phyloP scores from a whole-genome alignment of 345 rosid genomes.

The Lepidium aucheri region DNA sequence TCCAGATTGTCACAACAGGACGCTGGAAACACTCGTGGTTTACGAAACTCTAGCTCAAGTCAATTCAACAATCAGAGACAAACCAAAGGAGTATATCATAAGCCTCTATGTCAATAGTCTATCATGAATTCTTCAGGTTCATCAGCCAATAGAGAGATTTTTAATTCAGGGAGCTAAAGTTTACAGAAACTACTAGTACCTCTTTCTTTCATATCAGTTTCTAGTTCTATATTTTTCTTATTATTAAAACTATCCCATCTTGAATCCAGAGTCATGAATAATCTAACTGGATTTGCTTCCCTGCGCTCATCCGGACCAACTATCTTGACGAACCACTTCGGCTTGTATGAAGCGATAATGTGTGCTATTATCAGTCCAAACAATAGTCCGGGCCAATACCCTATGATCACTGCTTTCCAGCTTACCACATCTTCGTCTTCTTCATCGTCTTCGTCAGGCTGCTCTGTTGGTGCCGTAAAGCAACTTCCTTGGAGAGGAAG shows the following conservation, averaged over 20 bases:
- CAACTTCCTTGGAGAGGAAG: neutral
- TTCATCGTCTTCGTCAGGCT: conserved; percentile 1
- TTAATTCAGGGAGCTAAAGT: neutral
- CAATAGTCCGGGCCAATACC: conserved; percentile 1
- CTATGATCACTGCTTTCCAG: conserved; percentile 6
- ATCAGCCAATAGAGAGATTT: neutral
- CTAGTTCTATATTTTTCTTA: neutral
- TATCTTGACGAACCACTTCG: neutral
- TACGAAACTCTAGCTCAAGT: neutral
- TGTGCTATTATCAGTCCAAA: neutral
- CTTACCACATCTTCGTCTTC: conserved; percentile 6
- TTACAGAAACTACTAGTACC: neutral
- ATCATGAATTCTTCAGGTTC: neutral
- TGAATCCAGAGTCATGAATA: conserved; percentile 19
- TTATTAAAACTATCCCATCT: conserved; percentile 5
- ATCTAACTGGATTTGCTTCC: neutral
- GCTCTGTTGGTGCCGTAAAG: neutral
- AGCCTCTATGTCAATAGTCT: neutral
- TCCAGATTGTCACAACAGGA: neutral
- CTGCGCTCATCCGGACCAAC: neutral
- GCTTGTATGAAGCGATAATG: neutral
- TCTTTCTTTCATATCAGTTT: neutral
- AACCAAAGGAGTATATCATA: neutral
- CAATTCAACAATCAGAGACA: neutral
- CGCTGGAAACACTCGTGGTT: neutral